Percentiles rank a stretch among this genome's conserved stretches.
Conservation (phyloP, 495 filamentous ascomycete species). For the Tetracladium setigerum region DNA sequence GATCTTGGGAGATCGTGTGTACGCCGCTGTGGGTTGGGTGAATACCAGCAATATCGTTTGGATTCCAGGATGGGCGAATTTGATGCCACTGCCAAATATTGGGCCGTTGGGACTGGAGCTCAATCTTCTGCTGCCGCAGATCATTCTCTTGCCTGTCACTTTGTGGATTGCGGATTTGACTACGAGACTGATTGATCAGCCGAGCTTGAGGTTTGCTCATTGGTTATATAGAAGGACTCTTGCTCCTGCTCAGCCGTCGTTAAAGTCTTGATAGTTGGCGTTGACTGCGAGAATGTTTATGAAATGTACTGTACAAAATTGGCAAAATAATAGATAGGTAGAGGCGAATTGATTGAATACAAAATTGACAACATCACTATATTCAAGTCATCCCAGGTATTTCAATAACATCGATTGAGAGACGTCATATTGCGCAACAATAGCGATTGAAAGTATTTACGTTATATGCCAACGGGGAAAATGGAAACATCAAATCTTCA, state of each 20-base stretch:
- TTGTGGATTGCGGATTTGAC: slow-evolving; percentile 49
- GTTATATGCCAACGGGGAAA: no score
- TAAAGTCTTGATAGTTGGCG: neutral
- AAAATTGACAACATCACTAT: no score
- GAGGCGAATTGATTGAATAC: no score
- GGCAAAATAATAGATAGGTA: no score
- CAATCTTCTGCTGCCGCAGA: slow-evolving; percentile 42
- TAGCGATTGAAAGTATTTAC: no score
- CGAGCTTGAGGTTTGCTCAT: slow-evolving; percentile 41
- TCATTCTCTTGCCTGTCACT: slow-evolving; percentile 48
- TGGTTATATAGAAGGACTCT: slow-evolving; percentile 42
- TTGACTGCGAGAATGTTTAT: no score
- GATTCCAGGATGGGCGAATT: slow-evolving; percentile 29
- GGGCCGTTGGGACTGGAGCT: slow-evolving; percentile 49
- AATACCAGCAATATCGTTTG: slow-evolving; percentile 27
- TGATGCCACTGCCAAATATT: slow-evolving; percentile 8
- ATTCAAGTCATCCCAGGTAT: no score
- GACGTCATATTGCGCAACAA: no score
- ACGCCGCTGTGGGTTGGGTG: slow-evolving; percentile 43
- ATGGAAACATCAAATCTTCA: no score
- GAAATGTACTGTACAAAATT: no score
- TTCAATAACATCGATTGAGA: no score
- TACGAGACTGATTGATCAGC: slow-evolving; percentile 48
- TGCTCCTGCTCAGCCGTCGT: slow-evolving; percentile 1
- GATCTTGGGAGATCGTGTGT: slow-evolving; percentile 39